Evolutionary conservation across 2,329 filamentous ascomycete species (phyloP).

Genomic region (Hymenoscyphus infarciens): DNA sequence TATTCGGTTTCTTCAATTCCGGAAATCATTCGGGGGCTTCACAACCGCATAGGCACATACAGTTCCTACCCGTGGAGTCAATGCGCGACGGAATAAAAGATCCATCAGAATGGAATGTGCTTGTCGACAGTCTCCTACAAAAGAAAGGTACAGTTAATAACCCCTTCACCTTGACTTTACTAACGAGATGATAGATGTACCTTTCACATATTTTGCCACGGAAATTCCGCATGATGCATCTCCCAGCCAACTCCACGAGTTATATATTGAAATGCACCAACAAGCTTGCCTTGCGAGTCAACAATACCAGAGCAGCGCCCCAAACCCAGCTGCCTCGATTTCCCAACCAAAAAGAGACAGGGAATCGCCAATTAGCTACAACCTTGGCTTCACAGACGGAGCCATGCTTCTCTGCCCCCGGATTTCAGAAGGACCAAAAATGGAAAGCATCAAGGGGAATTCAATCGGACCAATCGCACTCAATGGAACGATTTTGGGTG

Average conservation of each 20-base stretch:
- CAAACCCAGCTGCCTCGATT: neutral
- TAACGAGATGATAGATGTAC: slow-evolving; percentile 24
- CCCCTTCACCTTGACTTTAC: neutral
- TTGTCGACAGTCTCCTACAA: slow-evolving; percentile 42
- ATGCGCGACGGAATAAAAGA: slow-evolving; percentile 52
- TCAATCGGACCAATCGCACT: slow-evolving; percentile 39
- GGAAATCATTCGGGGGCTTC: slow-evolving; percentile 66
- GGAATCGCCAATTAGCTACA: slow-evolving; percentile 56
- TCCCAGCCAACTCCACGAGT: slow-evolving; percentile 24
- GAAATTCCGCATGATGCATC: slow-evolving; percentile 20
- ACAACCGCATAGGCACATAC: slow-evolving; percentile 68
- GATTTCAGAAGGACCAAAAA: slow-evolving; percentile 45
- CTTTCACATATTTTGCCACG: slow-evolving; percentile 33
- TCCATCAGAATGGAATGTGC: slow-evolving; percentile 45
- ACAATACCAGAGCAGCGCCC: neutral
- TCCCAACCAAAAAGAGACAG: slow-evolving; percentile 1
- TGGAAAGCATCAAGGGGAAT: slow-evolving; percentile 18
- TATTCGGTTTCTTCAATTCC: slow-evolving; percentile 50
- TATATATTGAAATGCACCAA: slow-evolving; percentile 28
- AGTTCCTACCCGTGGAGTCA: slow-evolving; percentile 62
- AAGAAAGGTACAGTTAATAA: slow-evolving; percentile 16
- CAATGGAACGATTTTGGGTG: slow-evolving; percentile 62
- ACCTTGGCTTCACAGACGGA: slow-evolving; percentile 55
- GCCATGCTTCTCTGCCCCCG: slow-evolving; percentile 54
- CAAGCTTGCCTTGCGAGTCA: slow-evolving; percentile 19